These are phyloP conservation scores for Fraxinus dipetala DNA, from an alignment of 305 asterid genomes.

Conservation along the genomic window DNA sequence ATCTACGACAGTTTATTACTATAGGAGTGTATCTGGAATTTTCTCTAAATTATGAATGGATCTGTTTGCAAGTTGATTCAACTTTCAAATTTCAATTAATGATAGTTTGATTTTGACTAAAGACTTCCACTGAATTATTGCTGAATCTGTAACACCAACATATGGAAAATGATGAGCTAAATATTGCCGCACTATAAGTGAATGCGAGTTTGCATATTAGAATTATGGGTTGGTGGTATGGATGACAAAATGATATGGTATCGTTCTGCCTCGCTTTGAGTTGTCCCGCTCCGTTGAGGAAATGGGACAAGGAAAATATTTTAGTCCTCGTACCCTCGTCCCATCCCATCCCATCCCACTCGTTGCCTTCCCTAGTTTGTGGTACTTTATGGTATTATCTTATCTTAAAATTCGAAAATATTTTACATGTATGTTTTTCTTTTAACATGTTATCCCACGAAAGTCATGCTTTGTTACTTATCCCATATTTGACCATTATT, in stretches of 20 bases:
- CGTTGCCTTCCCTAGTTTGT: background rate
- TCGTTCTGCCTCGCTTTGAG: background rate
- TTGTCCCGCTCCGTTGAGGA: background rate
- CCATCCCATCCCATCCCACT: background rate
- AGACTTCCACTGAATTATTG: background rate
- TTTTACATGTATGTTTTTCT: too few relatives aligned
- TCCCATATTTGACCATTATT: too few relatives aligned
- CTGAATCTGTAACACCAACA: background rate
- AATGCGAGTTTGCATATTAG: background rate
- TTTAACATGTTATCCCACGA: too few relatives aligned
- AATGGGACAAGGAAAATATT: background rate
- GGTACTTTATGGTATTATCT: background rate
- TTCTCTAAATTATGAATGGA: background rate
- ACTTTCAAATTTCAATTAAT: background rate
- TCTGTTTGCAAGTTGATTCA: background rate
- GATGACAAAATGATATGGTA: background rate
- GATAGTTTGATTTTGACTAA: background rate
- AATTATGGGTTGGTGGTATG: too few relatives aligned
- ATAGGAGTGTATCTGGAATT: background rate
- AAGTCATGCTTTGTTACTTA: too few relatives aligned
- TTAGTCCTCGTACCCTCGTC: too few relatives aligned
- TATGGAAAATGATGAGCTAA: background rate
- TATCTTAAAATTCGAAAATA: too few relatives aligned
- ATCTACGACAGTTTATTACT: background rate
- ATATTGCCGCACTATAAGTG: background rate